A percentile compares a stretch with the other conserved stretches of the same genome.
Evolutionary conservation across 2,329 filamentous ascomycete species (phyloP).

Genomic region (Corniculantispora saksenae): DNA sequence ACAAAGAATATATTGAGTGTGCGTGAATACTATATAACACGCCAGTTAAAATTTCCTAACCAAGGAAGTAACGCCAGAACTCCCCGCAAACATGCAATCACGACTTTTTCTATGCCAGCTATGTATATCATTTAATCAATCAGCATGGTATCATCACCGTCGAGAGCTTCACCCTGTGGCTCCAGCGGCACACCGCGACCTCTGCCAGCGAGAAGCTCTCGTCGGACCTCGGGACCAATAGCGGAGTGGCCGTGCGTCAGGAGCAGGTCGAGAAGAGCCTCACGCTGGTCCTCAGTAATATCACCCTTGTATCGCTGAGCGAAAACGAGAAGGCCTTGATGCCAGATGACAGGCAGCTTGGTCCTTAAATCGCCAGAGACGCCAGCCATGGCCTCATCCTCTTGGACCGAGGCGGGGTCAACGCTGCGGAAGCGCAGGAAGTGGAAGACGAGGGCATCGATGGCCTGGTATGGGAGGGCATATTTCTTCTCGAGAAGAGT

Average conservation of each 20-base stretch:
- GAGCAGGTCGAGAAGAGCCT: slow-evolving; percentile 85
- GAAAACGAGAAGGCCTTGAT: slow-evolving; percentile 89
- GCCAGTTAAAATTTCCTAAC: not conserved
- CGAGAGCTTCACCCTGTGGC: slow-evolving; percentile 53
- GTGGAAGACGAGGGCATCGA: slow-evolving; percentile 94
- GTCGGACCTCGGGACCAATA: slow-evolving; percentile 87
- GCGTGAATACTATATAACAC: not conserved
- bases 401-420: slow-evolving; percentile 58
- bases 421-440: slow-evolving; percentile 84
- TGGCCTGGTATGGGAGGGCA: slow-evolving; percentile 88
- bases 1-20: slow-evolving; percentile 13
- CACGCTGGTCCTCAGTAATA: slow-evolving; percentile 91
- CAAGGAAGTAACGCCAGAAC: slow-evolving; percentile 21
- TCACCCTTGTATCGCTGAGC: slow-evolving; percentile 94
- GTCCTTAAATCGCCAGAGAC: slow-evolving; percentile 50
- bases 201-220: slow-evolving; percentile 84
- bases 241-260: slow-evolving; percentile 80
- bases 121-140: slow-evolving; percentile 48
- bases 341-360: slow-evolving; percentile 91
- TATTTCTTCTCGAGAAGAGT: slow-evolving; percentile 95
- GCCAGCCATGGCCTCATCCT: slow-evolving; percentile 54
- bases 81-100: slow-evolving; percentile 19
- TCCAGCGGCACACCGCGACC: slow-evolving; percentile 74
- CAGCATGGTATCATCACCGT: slow-evolving; percentile 92
- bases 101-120: slow-evolving; percentile 13